These are phyloP conservation scores for Chrysophaeum taylorii DNA, from an alignment of 352 stramenopile genomes.

Conservation along the genomic window DNA sequence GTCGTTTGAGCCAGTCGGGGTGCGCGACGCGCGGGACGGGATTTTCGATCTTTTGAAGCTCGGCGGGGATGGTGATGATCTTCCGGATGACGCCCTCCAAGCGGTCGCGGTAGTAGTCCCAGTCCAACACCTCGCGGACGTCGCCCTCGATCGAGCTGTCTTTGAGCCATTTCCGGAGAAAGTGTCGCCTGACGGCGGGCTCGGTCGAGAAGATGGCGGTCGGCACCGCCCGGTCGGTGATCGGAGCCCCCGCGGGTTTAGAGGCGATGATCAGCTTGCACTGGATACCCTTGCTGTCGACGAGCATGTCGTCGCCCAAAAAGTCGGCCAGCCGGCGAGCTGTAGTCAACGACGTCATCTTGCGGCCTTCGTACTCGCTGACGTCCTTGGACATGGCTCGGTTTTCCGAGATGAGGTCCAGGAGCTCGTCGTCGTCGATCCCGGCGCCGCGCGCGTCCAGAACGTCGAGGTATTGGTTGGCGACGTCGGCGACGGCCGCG, in stretches of 20 bases:
- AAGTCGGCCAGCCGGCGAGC: constrained; percentile 93
- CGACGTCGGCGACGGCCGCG: constrained; percentile 81
- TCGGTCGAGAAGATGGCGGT: constrained; percentile 94
- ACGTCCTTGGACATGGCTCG: constrained; percentile 93
- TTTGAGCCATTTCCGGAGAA: constrained; percentile 93
- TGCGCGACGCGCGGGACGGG: constrained; percentile 86
- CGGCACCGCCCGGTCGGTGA: constrained; percentile 93
- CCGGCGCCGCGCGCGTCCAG: constrained; percentile 83
- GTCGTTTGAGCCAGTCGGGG: constrained; percentile 87
- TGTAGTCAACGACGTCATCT: constrained; percentile 94
- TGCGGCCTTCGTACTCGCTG: constrained; percentile 90
- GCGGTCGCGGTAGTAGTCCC: constrained; percentile 91
- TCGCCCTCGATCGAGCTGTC: constrained; percentile 68
- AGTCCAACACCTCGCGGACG: constrained; percentile 88
- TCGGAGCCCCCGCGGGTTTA: constrained; percentile 72
- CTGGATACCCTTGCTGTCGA: constrained; percentile 92
- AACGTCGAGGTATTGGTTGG: constrained; percentile 97
- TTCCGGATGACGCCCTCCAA: constrained; percentile 89
- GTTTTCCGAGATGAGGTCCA: constrained; percentile 96
- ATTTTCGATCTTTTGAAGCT: constrained; percentile 90
- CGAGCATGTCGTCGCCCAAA: constrained; percentile 91
- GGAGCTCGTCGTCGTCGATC: constrained; percentile 89
- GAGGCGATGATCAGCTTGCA: constrained; percentile 96
- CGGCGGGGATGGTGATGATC: constrained; percentile 97
- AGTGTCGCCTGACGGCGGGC: constrained; percentile 82